Evolutionary conservation across 352 stramenopile species (phyloP), one percentile per base, ranked within the genome.

Genomic region (Aphanomyces astaci): DNA sequence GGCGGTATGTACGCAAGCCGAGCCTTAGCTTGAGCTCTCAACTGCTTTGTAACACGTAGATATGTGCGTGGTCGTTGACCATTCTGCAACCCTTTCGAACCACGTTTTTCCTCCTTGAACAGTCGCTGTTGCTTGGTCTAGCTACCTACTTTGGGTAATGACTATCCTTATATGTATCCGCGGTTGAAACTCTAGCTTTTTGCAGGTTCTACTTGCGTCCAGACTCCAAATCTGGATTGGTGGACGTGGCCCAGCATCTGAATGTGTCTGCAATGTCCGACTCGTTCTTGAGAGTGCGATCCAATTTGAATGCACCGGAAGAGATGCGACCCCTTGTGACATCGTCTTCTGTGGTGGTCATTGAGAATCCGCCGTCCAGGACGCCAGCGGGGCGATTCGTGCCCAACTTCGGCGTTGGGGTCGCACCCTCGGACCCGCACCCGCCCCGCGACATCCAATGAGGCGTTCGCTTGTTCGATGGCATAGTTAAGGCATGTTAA

Each of bases 91-190:
- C 39, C 10, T 64, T 31, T 1, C 30, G n/a, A 11, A 19, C 43
- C 11, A 33, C 25, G 2, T 64, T 53, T 64, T 30, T 27, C 28
- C 17, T 64, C 3, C 4, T 49, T 1, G 56, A 64, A 22, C 4
- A 64, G 43, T 49, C 27, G 22, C 24, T 64, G 43, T 22, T 64
- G n/a, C 31, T 64, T 3, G 56, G 49, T 19, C 27, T 64, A n/a
- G 56, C n/a, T n/a, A n/a, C 15, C 27, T 64, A 10, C 24, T 4
- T 54, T 22, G 7, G 46, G 46, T 27, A 54, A 7, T 19, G 19
- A 7, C 17, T 22, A 45, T 51, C n/a, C 36, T 24, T 1, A 63
- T 4, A 45, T 15, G 36, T 17, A 48, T 22, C 2, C 22, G 17
- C 22, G 5, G 54, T 24, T 43, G 15, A 7, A 43, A 43, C 51